Percentiles rank a stretch among this genome's conserved stretches.
Conservation (phyloP, 2,329 filamentous ascomycete species). For the Colletotrichum sp. region DNA sequence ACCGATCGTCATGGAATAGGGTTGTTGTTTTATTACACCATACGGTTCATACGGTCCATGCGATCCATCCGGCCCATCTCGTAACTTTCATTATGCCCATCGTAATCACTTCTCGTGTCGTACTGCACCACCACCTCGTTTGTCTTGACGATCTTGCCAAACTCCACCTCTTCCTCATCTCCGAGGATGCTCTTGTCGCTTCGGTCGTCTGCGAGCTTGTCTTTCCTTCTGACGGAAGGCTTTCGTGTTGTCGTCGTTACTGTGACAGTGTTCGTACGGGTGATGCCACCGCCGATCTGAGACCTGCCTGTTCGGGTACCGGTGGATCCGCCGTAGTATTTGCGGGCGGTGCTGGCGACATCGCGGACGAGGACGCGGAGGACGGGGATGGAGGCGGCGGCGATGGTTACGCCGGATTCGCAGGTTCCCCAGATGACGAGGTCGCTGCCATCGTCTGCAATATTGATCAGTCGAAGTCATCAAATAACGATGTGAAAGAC, state of each 20-base stretch:
- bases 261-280: not conserved
- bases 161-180: not conserved
- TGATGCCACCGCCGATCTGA: not conserved
- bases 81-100: not conserved
- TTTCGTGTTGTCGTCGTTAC: constrained; percentile 1
- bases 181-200: constrained; percentile 19
- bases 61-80: constrained; percentile 9
- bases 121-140: constrained; percentile 24
- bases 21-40: not conserved
- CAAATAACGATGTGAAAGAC: not conserved
- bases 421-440: constrained; percentile 7
- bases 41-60: constrained; percentile 11
- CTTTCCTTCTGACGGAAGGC: not conserved
- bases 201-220: constrained; percentile 13
- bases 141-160: constrained; percentile 24
- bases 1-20: not conserved
- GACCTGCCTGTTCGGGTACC: not conserved
- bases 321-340: constrained; percentile 2
- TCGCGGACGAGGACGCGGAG: constrained; percentile 21
- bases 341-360: not conserved
- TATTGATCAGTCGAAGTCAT: constrained; percentile 24
- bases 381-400: constrained; percentile 15
- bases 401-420: constrained; percentile 10
- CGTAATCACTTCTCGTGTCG: not conserved
- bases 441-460: not conserved